Percentiles rank a stretch among this genome's conserved stretches.
Conservation (phyloP, 1,139 yeast species). For the Kodamaea alishanica region DNA sequence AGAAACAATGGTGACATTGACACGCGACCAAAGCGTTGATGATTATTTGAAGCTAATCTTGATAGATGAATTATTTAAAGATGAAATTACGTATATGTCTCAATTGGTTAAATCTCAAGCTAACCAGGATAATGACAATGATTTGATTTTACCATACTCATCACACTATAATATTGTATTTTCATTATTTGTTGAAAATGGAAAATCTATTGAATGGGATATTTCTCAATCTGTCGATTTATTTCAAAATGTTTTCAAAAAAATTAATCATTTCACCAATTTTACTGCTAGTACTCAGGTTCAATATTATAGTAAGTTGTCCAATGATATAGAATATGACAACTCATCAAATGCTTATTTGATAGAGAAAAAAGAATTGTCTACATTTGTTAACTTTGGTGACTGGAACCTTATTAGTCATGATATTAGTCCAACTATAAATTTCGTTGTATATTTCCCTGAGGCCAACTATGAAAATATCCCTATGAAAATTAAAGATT, state of each 20-base stretch:
- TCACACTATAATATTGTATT: conserved; percentile 66
- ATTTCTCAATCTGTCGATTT: conserved; percentile 25
- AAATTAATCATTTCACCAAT: conserved; percentile 52
- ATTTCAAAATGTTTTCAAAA: conserved; percentile 27
- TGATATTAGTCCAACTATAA: conserved; percentile 60
- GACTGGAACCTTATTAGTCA: conserved; percentile 69
- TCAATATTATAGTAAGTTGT: conserved; percentile 58
- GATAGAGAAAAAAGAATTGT: conserved; percentile 44
- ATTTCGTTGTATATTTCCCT: conserved; percentile 67
- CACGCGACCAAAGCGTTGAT: conserved; percentile 29
- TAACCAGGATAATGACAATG: conserved; percentile 19
- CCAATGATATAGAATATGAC: conserved; percentile 24
- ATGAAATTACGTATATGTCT: conserved; percentile 30
- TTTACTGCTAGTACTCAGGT: conserved; percentile 78
- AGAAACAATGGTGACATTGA: conserved; percentile 24
- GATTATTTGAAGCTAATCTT: conserved; percentile 33
- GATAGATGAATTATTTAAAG: conserved; percentile 33
- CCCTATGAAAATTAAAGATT: conserved; percentile 44
- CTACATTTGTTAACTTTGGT: conserved; percentile 72
- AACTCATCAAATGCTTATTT: conserved; percentile 29
- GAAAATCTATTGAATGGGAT: conserved; percentile 40
- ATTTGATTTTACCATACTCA: conserved; percentile 51
- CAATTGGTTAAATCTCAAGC: conserved; percentile 10
- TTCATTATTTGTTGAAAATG: conserved; percentile 48
- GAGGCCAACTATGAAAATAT: conserved; percentile 34